These are phyloP conservation scores for Penicillium canariense DNA, from an alignment of 495 filamentous ascomycete genomes.

Conservation along the genomic window DNA sequence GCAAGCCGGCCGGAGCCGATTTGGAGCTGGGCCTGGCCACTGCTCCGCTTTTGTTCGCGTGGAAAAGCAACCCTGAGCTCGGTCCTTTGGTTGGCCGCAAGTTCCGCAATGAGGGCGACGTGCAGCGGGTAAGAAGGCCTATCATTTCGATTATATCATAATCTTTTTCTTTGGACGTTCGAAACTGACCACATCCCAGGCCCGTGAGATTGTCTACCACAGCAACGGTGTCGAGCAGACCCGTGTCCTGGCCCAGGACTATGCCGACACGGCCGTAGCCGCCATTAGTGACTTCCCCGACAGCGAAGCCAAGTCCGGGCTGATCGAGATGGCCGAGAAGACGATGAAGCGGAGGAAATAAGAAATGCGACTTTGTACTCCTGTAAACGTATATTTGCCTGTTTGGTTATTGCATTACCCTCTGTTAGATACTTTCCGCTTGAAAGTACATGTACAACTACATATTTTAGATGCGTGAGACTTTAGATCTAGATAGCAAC, in stretches of 20 bases:
- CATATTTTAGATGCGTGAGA: conserved; percentile 13
- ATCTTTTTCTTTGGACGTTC: neutral
- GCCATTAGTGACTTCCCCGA: conserved; percentile 82
- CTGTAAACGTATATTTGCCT: conserved; percentile 26
- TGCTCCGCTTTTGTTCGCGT: conserved; percentile 93
- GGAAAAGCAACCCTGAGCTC: conserved; percentile 83
- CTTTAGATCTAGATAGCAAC: conserved; percentile 10
- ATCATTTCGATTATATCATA: neutral
- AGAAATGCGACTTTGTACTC: conserved; percentile 12
- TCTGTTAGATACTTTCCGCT: conserved; percentile 9
- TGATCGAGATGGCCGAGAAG: conserved; percentile 92
- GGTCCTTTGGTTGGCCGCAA: conserved; percentile 89
- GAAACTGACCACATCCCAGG: conserved; percentile 47
- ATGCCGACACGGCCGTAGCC: conserved; percentile 80
- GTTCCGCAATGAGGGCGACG: conserved; percentile 80
- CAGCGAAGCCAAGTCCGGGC: conserved; percentile 84
- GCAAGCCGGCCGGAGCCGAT: conserved; percentile 93
- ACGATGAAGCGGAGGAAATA: conserved; percentile 87
- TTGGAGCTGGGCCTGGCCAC: conserved; percentile 91
- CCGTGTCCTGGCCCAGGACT: conserved; percentile 81
- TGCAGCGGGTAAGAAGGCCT: conserved; percentile 61
- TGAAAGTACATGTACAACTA: conserved; percentile 27
- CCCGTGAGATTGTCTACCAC: conserved; percentile 74
- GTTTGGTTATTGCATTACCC: conserved; percentile 2
- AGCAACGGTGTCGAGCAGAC: conserved; percentile 91